Percentiles rank a stretch among this genome's conserved stretches.
Evolutionary conservation across 441 rosid species (phyloP).

Genomic region (Manihot esculenta): DNA sequence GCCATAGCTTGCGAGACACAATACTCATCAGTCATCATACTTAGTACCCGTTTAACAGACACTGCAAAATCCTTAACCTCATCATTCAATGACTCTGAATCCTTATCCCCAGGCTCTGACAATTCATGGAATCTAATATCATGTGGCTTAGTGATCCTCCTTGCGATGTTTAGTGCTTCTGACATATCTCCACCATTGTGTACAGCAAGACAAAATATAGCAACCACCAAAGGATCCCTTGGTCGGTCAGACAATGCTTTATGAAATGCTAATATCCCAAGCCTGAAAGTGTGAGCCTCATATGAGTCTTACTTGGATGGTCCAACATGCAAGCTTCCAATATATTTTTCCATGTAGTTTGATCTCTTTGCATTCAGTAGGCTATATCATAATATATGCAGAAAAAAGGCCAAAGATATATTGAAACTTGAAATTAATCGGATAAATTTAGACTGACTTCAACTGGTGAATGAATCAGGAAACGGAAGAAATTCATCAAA

Average conservation of each 20-base stretch:
- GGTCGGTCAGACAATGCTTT: constrained; percentile 31
- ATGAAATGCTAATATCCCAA: constrained; percentile 34
- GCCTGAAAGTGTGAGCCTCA: constrained; percentile 20
- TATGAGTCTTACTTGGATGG: not conserved
- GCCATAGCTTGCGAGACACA: constrained; percentile 77
- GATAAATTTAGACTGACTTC: not conserved
- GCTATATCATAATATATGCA: not conserved
- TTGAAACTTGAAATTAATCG: not conserved
- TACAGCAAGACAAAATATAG: constrained; percentile 31
- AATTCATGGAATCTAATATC: constrained; percentile 55
- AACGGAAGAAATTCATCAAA: too few relatives aligned
- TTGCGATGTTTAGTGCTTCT: constrained; percentile 61
- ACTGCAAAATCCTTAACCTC: constrained; percentile 71
- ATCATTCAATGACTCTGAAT: constrained; percentile 34
- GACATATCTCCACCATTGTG: constrained; percentile 36
- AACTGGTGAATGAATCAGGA: not conserved
- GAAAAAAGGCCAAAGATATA: not conserved
- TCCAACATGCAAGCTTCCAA: not conserved
- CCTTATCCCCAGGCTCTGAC: constrained; percentile 35
- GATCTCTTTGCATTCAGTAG: not conserved
- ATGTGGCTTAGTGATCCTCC: constrained; percentile 46
- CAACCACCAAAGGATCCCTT: constrained; percentile 29
- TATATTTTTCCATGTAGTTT: not conserved
- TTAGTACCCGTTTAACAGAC: constrained; percentile 43
- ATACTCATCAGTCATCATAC: constrained; percentile 59